Percentiles rank a stretch among this genome's conserved stretches.
phyloP scores from a whole-genome alignment of 352 stramenopile genomes.

The Pythium biforme region DNA sequence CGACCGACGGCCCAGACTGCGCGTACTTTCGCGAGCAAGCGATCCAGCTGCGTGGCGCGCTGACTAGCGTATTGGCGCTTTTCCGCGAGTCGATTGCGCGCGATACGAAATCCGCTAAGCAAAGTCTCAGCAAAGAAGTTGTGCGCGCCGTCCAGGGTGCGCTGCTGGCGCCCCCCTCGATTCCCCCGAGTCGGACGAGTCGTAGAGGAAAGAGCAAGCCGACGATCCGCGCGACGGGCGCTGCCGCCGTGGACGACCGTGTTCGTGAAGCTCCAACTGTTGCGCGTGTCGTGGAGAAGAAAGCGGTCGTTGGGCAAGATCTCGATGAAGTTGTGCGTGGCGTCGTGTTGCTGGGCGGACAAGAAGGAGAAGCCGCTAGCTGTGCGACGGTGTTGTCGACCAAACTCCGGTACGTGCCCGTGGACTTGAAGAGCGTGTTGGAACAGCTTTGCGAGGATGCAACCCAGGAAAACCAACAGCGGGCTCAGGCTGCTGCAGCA shows the following conservation, averaged over 20 bases:
- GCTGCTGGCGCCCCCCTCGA: constrained; percentile 1
- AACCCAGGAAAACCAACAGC: neutral
- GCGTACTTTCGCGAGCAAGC: constrained; percentile 48
- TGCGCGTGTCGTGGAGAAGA: constrained; percentile 28
- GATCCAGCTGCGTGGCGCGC: constrained; percentile 33
- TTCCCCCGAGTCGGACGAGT: neutral
- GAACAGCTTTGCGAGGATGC: constrained; percentile 24
- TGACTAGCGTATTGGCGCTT: constrained; percentile 41
- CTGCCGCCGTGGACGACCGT: neutral
- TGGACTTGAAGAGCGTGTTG: constrained; percentile 41
- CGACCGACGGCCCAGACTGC: constrained; percentile 31
- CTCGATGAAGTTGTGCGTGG: constrained; percentile 51
- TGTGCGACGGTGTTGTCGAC: constrained; percentile 38
- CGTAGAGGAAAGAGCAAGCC: neutral
- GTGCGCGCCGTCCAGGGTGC: constrained; percentile 19
- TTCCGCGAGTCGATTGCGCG: constrained; percentile 46
- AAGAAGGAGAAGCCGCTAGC: constrained; percentile 32
- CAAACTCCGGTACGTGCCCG: constrained; percentile 44
- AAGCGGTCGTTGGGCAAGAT: constrained; percentile 24
- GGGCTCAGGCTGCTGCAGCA: neutral
- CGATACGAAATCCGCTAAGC: constrained; percentile 62
- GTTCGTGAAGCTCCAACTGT: neutral
- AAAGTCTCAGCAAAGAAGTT: constrained; percentile 55
- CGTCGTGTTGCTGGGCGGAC: constrained; percentile 47
- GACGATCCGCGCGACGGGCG: constrained; percentile 7